Conservation (phyloP, 371 early-diverging fungal genomes). For the Mucor saturninus region DNA sequence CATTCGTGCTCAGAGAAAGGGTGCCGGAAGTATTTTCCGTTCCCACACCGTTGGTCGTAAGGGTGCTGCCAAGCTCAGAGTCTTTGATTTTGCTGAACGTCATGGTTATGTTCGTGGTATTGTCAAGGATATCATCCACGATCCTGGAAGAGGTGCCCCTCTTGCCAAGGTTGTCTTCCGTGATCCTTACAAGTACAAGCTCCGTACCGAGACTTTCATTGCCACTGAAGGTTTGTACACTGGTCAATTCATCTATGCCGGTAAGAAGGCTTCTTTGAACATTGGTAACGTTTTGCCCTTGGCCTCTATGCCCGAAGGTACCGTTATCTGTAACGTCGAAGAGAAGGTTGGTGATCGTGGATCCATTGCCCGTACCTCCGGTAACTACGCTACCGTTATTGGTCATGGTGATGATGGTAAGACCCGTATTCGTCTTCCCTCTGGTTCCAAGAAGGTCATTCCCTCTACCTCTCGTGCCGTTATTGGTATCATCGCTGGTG, state of each 20-base stretch:
- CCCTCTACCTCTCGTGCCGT: constrained; percentile 93
- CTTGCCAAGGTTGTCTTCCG: constrained; percentile 87
- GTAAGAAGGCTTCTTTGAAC: constrained; percentile 96
- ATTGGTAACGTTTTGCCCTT: constrained; percentile 98
- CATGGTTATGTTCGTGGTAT: constrained; percentile 92
- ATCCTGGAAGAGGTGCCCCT: constrained; percentile 99
- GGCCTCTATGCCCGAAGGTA: constrained; percentile 98
- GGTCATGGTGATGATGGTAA: constrained; percentile 98
- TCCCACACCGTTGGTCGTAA: constrained; percentile 93
- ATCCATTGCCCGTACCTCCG: constrained; percentile 95
- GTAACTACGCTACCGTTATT: constrained; percentile 98
- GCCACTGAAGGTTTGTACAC: constrained; percentile 99
- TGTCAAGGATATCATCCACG: constrained; percentile 98
- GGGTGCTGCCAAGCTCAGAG: constrained; percentile 93
- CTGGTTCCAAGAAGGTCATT: constrained; percentile 98
- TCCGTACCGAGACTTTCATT: constrained; percentile 91
- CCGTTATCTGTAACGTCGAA: constrained; percentile 98
- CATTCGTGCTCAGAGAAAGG: constrained; percentile 93
- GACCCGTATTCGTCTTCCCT: constrained; percentile 97
- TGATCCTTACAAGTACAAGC: constrained; percentile 80
- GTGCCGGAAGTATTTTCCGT: constrained; percentile 98
- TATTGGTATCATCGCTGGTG: constrained; percentile 99
- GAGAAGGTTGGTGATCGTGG: constrained; percentile 98
- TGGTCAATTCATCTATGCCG: constrained; percentile 98
- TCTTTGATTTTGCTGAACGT: constrained; percentile 93